Evolutionary conservation across 805 yeast genomes (phyloP), one percentile per base, ranked within the genome.

Genomic region (Wickerhamomyces ciferrii): DNA sequence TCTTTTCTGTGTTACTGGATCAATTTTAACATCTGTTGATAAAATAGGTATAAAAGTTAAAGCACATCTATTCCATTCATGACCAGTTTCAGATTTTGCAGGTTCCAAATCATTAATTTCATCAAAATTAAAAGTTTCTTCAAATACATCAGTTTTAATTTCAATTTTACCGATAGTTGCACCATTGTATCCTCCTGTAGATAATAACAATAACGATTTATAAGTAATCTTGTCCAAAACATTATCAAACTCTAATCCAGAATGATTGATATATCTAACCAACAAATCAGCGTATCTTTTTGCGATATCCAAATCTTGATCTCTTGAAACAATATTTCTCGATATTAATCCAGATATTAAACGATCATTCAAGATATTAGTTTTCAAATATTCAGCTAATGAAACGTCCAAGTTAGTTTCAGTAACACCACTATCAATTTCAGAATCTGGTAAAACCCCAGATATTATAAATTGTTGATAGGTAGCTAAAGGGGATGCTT

Each of bases 11-110:
- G 56, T 53, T 1, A 51, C 57, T 2, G 58, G 58, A 39, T 59
- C 62, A 37, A 43, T 19, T 34, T 47, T 51, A 6, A 43, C 39
- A 17, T 38, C 18, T 2, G 50, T 39, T 7, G 42, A 34, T 18
- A 46, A 6, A 2, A 46, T 35, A 5, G 48, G 64, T 17, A 60
- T 32, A 27, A 51, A 51, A 2, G 60, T 57, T 2, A 60, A 34
- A 8, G 53, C 34, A 39, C 64, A 60, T 34, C 62, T 54, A 9
- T 57, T 50, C 63, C 62, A 60, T 27, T 23, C 31, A 21, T 50
- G 53, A 6, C 44, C 53, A 14, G 48, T 40, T 4, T 45, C 35
- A 1, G 64, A 58, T 2, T 34, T 18, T 9, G 57, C 3, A 8
- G 18, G 21, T 5, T 50, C 50, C 10, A 43, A 19, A 15, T 55